Percentiles rank a stretch among this genome's conserved stretches.
Evolutionary conservation across 1,284 basidiomycete species (phyloP).

Genomic region (Ceratorhiza oryzae-sativae): DNA sequence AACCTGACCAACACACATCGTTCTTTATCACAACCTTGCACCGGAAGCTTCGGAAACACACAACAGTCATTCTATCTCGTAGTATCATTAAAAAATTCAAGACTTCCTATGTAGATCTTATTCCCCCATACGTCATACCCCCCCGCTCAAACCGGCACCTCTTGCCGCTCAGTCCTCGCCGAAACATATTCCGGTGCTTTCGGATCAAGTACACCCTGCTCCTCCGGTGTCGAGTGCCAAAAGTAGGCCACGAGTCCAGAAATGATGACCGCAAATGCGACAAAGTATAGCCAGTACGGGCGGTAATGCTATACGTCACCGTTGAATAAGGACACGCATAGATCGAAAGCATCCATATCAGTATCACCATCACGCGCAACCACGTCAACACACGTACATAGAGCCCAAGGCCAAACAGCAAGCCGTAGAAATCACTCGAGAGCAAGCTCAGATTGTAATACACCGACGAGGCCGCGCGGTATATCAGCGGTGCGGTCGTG

Average conservation of each 20-base stretch:
- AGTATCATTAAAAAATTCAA: background rate
- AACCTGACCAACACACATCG: no score
- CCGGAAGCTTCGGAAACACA: background rate
- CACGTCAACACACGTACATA: slow-evolving; percentile 65
- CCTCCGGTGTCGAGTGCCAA: slow-evolving; percentile 80
- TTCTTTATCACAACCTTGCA: no score
- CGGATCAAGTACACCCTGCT: slow-evolving; percentile 72
- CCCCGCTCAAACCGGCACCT: background rate
- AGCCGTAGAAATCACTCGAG: slow-evolving; percentile 83
- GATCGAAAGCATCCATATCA: no score
- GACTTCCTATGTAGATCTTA: background rate
- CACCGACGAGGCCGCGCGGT: slow-evolving; percentile 80
- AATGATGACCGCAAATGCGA: slow-evolving; percentile 72
- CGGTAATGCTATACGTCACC: slow-evolving; percentile 64
- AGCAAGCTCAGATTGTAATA: slow-evolving; percentile 85
- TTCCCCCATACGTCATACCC: background rate
- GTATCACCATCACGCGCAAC: no score
- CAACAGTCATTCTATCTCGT: background rate
- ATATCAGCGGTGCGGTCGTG: slow-evolving; percentile 82
- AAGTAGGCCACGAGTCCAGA: slow-evolving; percentile 80
- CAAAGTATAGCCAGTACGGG: slow-evolving; percentile 86
- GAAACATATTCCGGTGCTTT: slow-evolving; percentile 66
- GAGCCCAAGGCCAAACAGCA: slow-evolving; percentile 78
- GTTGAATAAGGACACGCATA: no score
- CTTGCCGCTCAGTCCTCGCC: background rate